Evolutionary conservation across 2,329 filamentous ascomycete genomes (phyloP), one percentile per base, ranked within the genome.

Genomic region (Fusarium sp.): DNA sequence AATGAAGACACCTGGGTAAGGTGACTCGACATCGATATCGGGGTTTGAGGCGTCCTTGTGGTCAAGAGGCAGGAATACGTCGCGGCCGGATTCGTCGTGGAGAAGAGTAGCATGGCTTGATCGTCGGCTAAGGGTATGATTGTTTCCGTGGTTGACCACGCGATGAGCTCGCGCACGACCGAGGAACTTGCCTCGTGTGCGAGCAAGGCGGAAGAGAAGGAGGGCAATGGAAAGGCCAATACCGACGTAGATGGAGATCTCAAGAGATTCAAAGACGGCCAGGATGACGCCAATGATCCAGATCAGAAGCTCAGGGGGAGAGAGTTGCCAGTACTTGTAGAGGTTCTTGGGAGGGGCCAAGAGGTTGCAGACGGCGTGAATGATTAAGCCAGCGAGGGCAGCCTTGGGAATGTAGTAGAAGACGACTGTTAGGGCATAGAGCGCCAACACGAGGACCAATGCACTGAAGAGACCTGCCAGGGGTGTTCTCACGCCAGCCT

Each of bases 331-430:
- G 80, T 93, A 94, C 64, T 90, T 88, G 79, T 92, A 93, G 2
- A 94, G 84, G 0, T 87, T 89, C 70, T 90, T 90, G 1, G 91
- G 91, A 1, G 90, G 87, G 0, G 90, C 90, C 73, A 94, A 87
- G 50, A 94, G 81, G 74, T 94, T 91, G 70, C 88, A 89, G 0
- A 96, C 92, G 3, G 92, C 92, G 77, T 96, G 92, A 67, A 96
- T 93, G 73, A 96, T 95, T 71, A 96, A 87, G 23, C 87, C 92
- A 0, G 91, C 85, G 6, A 96, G 84, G 1, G 87, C 85, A 1
- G 91, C 86, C 61, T 85, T 89, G 0, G 92, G 91, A 60, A 96
- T 95, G 78, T 91, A 95, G 82, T 87, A 93, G 82, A 96, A 95
- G 29, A 94, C 88, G 0, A 88, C 87, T 0, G 92, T 90, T 27